Base-by-base conservation (phyloP, 495 filamentous ascomycete species). In the Penicillium chermesinum region DNA sequence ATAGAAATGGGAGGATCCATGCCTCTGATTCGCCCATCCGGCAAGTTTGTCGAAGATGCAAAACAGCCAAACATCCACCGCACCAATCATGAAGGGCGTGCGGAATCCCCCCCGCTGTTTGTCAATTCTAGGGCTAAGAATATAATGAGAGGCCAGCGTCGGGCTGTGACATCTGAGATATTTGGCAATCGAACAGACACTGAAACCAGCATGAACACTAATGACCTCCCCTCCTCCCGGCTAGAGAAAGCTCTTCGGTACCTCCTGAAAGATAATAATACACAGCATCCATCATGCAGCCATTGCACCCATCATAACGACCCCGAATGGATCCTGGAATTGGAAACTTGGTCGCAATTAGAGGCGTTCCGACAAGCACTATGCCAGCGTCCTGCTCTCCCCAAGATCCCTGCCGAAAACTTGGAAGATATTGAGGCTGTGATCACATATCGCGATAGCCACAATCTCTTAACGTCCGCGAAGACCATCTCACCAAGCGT, bases 301-400 rank as follows among this genome's bases (percentile, higher is more conserved):
- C 9, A 13, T 25, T 14, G 41, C 41, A 21, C 41, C 15, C 41
- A 43, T 12, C 41, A 43, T 6, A 9, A 33, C 5, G 25, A 25
- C 6, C 14, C 41, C 10, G 36, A 54, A 32, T 54, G 45, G 40
- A 21, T 52, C 2, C 17, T 46, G 1, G 15, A 56, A 2, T 25
- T 47, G 30, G 54, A 61, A 9, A 57, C 48, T 2, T 61, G 54
- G 52, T 44, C 32, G 12, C 51, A 57, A 33, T 32, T 61, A 5
- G 48, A 61, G 38, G 41, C 38, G 2, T 32, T 61, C 4, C 46
- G 46, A 12, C 18, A 25, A 10, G 9, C 48, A 1, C 42, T 61
- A 4, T 61, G 58, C 39, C 46, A 52, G 19, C 41, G 48, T 10
- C 38, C 38, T 3, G 48, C 54, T 21, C 9, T 35, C 7, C 34